phyloP scores from a whole-genome alignment of 2,329 filamentous ascomycete species.

The Tolypocladium inflatum region DNA sequence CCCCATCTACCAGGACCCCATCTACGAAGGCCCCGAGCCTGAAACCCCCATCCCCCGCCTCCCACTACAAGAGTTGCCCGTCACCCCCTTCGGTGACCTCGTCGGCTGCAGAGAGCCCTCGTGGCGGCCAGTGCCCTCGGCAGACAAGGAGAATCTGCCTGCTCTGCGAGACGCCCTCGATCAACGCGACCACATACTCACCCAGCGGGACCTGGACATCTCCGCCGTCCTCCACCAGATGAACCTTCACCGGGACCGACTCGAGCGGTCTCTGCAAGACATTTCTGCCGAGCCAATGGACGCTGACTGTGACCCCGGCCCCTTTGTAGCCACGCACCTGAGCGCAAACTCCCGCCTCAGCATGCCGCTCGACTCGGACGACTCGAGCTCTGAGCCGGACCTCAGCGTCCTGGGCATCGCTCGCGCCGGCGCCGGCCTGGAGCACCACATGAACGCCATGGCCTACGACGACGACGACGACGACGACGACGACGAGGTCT shows the following conservation, averaged over 20 bases:
- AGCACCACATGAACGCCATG: slow-evolving; percentile 20
- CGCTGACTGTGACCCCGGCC: slow-evolving; percentile 6
- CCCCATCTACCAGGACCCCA: slow-evolving; percentile 12
- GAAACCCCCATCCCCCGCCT: slow-evolving; percentile 10
- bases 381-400: slow-evolving; percentile 26
- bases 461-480: slow-evolving; percentile 15
- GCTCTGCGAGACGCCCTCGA: slow-evolving; percentile 9
- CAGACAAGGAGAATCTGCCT: slow-evolving; percentile 17
- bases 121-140: slow-evolving; percentile 13
- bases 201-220: slow-evolving; percentile 1
- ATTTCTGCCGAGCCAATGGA: slow-evolving; percentile 1
- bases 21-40: not conserved
- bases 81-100: slow-evolving; percentile 12
- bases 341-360: slow-evolving; percentile 22
- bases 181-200: slow-evolving; percentile 5
- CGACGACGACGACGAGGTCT: slow-evolving; percentile 13
- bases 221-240: slow-evolving; percentile 3
- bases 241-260: not conserved
- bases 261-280: not conserved
- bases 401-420: slow-evolving; percentile 25
- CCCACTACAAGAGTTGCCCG: slow-evolving; percentile 16
- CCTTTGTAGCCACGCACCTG: slow-evolving; percentile 16
- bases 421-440: slow-evolving; percentile 14
- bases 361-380: slow-evolving; percentile 26
- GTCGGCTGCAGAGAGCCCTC: slow-evolving; percentile 10